Base-by-base conservation (phyloP, 176 grass and related monocot genomes). In the Triticum monococcum region DNA sequence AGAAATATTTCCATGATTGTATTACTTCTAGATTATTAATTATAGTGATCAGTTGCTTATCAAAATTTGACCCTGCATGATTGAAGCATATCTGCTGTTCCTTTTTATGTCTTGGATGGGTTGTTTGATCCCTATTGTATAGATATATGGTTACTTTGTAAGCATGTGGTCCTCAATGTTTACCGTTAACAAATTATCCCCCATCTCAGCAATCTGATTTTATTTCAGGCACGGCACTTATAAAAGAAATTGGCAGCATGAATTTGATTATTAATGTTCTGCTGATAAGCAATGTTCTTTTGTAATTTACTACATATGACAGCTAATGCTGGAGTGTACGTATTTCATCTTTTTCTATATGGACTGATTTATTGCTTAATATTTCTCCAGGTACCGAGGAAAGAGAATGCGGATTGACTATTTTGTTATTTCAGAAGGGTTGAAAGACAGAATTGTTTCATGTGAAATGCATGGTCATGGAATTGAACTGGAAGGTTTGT, bases 331-430 rank as follows among this genome's bases (percentile, higher is more conserved):
- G 26, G 73, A 69, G 20, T 25, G 5, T 48, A 56, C 64, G 16
- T 81, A 31, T 54, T 80, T 79, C 28, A 30, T 72, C 5, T 73
- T 43, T 68, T 84, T 69, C 11, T 12, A 11, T 72, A 12, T 43
- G 74, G 28, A 68, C 8, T 86, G 64, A 80, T 26, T 62, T 66
- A 22, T 87, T 59, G 75, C 56, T 66, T 77, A 23, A 33, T 91
- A 23, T 78, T 83, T 60, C 63, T 87, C 16, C 83, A 98, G 93
- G 84, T 94, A 98, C 83, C 85, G 96, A 79, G 93, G 92, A 69
- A 95, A 95, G 87, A 92, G 88, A 98, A 96, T 98, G 96, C 87
- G 92, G 56, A 95, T 98, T 32, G 96, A 98, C 79, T 95, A 98
- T 92, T 98, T 98, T 83, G 22, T 91, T 81, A 79, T 96, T 79